These are phyloP conservation scores for Plectosphaerella sp. DNA, from an alignment of 2,329 filamentous ascomycete genomes.

Conservation along the genomic window DNA sequence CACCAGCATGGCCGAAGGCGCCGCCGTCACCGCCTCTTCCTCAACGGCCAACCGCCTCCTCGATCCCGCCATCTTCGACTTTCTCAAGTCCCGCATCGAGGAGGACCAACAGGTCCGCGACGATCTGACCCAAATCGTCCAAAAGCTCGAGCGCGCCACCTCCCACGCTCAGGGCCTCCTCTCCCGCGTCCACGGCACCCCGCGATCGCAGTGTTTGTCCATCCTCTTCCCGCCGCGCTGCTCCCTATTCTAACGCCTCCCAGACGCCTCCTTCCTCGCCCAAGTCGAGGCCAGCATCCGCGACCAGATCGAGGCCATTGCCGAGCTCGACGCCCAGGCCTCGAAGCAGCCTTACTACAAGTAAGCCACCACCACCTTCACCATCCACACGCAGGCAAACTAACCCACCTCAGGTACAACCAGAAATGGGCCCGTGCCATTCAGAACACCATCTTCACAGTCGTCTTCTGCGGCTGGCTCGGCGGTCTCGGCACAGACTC, in stretches of 20 bases:
- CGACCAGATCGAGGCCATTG: constrained; percentile 67
- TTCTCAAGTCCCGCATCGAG: constrained; percentile 84
- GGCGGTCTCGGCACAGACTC: constrained; percentile 62
- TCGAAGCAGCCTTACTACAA: constrained; percentile 96
- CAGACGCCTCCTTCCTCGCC: constrained; percentile 65
- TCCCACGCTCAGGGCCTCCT: constrained; percentile 77
- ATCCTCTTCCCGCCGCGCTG: not conserved
- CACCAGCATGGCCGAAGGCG: constrained; percentile 11
- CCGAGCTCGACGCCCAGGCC: constrained; percentile 66
- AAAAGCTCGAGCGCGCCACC: constrained; percentile 78
- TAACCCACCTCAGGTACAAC: constrained; percentile 58
- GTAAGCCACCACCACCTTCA: constrained; percentile 33
- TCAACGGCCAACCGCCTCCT: constrained; percentile 33
- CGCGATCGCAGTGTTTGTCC: constrained; percentile 50
- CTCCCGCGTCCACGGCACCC: constrained; percentile 85
- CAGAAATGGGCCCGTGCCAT: constrained; percentile 77
- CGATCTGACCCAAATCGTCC: constrained; percentile 75
- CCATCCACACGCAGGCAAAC: not conserved
- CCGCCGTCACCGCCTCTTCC: not conserved
- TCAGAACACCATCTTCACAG: constrained; percentile 67
- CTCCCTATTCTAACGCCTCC: not conserved
- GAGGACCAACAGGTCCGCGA: constrained; percentile 80
- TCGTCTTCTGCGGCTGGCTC: constrained; percentile 66
- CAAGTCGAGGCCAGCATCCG: constrained; percentile 69
- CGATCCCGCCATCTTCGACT: constrained; percentile 79